Evolutionary conservation across 1,284 basidiomycete species (phyloP), one percentile per base, ranked within the genome.

Genomic region (Phellopilus nigrolimitatus): DNA sequence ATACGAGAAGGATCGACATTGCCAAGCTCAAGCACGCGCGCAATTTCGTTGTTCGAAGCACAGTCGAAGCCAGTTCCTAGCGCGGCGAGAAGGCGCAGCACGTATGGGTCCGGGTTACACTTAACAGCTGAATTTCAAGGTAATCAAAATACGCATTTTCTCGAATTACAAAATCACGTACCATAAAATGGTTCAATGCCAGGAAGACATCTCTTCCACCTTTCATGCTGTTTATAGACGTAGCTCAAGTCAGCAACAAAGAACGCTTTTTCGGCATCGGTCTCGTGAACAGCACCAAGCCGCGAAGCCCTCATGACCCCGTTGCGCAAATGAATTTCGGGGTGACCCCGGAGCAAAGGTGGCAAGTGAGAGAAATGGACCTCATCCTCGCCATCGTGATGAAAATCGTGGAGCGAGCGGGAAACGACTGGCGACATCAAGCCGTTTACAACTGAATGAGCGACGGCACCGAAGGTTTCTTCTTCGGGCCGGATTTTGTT

Each of bases 21-120:
- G 24, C 84, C 88, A 9, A 95, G 69, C 21, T 75, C 72, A 24
- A 98, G 76, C 9, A 99, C 87, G 56, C 82, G 79, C 22, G 81
- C 75, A 61, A 99, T 98, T 71, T 99, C 97, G 55, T 87, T 86
- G 61, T 92, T 90, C 38, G 95, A 98, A n/a, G 97, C 97, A 63
- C 97, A 99, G 71, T 99, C 97, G 71, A 99, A 99, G 12, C 93
- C 93, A 1, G 88, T 76, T 36, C 95, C 95, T 55, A 98, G 73
- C 21, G 88, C 82, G 9, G 93, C 91, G 36, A 99, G 82, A 44
- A 99, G 79, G 56, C 92, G 86, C 49, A 99, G 76, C 43, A 99
- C 84, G 62, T 92, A 90, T 2, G 93, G 92, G 64, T 98, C 95
- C 10, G 97, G 95, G 73, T 98, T 99, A 72, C 95, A 97, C 73